Evolutionary conservation across 2,329 filamentous ascomycete genomes (phyloP), one percentile per base, ranked within the genome.

Genomic region (Cytospora chrysosperma): DNA sequence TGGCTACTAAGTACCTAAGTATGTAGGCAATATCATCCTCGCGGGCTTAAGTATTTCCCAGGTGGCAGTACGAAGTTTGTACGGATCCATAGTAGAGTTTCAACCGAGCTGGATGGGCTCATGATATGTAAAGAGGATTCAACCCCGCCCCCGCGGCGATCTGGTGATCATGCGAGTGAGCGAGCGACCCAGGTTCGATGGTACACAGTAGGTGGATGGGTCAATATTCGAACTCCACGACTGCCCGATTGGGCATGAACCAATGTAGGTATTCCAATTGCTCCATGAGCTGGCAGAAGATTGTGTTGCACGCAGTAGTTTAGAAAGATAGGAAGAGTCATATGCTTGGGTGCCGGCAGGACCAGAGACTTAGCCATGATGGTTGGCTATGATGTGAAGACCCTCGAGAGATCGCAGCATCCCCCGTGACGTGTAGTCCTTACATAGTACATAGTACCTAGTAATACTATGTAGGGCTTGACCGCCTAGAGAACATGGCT

Each of bases 351-450:
- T n/a, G 43, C 7, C 9, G 43, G n/a, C n/a, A 19, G 43, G 43
- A 24, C n/a, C 43, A 47, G 19, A 47, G 19, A 47, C 17, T 12
- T 47, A n/a, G n/a, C 43, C n/a, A 53, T 21, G 50, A 24, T 28
- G 50, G n/a, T n/a, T n/a, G n/a, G n/a, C n/a, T n/a, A 8, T 30
- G 28, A 34, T 34, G 32, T 4, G 32, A 34, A 34, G 32, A 15
- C 32, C 10, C 10, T 13, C 32, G 32, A 34, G 32, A 34, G 34
- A 40, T 32, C 53, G 59, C 40, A 47, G 59, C 40, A 47, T 27
- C 37, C 37, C 19, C 51, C n/a, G 27, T 61, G 59, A 61, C 59
- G 59, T 55, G 51, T 53, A 30, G 51, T n/a, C n/a, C n/a, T n/a
- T n/a, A n/a, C n/a, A n/a, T n/a, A n/a, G n/a, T n/a, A n/a, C n/a